Percentiles rank a stretch among this genome's conserved stretches.
Conservation (phyloP, 2,329 filamentous ascomycete genomes). For the Ophiocordyceps sinensis region DNA sequence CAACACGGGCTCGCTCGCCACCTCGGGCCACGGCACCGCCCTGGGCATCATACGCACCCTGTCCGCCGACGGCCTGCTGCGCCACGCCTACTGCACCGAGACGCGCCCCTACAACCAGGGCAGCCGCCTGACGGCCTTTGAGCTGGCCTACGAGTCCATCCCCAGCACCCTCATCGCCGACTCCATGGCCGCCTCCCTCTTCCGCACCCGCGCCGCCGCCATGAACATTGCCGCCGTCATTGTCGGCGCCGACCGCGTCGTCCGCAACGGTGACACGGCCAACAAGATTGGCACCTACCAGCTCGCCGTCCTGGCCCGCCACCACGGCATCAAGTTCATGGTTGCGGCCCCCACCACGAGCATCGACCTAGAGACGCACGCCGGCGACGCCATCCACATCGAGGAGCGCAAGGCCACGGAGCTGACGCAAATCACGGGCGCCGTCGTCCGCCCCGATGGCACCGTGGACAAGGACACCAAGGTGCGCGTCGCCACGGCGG, state of each 20-base stretch:
- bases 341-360: constrained; percentile 91
- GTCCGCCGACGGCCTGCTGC: constrained; percentile 47
- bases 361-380: constrained; percentile 70
- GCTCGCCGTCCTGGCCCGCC: constrained; percentile 74
- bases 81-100: constrained; percentile 90
- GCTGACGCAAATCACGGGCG: constrained; percentile 72
- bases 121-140: constrained; percentile 84
- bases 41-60: constrained; percentile 86
- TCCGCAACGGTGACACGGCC: constrained; percentile 91
- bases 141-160: constrained; percentile 87
- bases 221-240: constrained; percentile 73
- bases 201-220: constrained; percentile 45
- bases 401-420: constrained; percentile 75
- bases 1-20: constrained; percentile 94
- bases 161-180: constrained; percentile 88
- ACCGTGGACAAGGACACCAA: constrained; percentile 47
- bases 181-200: constrained; percentile 86
- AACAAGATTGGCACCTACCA: constrained; percentile 98
- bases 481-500: constrained; percentile 66
- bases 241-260: constrained; percentile 88
- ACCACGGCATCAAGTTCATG: constrained; percentile 86
- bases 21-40: constrained; percentile 93
- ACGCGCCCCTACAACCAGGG: constrained; percentile 97
- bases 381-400: constrained; percentile 71
- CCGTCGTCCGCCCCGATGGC: constrained; percentile 49